Conservation (phyloP, 2,329 filamentous ascomycete species). For the Colletotrichum endophyticum region DNA sequence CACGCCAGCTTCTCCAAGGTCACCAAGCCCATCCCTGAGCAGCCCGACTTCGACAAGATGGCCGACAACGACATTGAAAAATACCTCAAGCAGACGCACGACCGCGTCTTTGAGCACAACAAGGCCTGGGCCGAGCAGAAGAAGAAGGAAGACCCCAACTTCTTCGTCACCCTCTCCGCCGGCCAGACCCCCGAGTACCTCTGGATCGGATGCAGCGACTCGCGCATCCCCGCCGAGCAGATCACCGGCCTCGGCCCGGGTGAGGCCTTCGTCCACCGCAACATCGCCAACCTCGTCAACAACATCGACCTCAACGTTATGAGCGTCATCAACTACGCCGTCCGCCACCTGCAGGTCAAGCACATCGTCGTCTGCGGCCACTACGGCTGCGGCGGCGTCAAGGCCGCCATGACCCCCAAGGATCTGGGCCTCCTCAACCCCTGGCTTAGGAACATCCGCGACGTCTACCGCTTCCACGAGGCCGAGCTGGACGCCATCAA, state of each 20-base stretch:
- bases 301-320: slow-evolving; percentile 81
- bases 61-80: slow-evolving; percentile 20
- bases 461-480: slow-evolving; percentile 76
- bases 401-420: slow-evolving; percentile 74
- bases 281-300: slow-evolving; percentile 89
- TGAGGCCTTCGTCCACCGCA: slow-evolving; percentile 92
- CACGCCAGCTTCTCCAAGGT: neutral
- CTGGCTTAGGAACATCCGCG: slow-evolving; percentile 76
- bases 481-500: slow-evolving; percentile 68
- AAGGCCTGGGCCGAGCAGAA: slow-evolving; percentile 67
- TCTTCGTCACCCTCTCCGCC: slow-evolving; percentile 67
- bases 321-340: slow-evolving; percentile 86
- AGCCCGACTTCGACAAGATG: slow-evolving; percentile 17
- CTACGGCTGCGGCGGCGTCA: slow-evolving; percentile 79
- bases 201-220: slow-evolving; percentile 93
- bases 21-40: neutral
- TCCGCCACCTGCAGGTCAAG: slow-evolving; percentile 80
- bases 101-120: slow-evolving; percentile 74
- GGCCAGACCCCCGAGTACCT: slow-evolving; percentile 75
- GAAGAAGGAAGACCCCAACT: slow-evolving; percentile 62
- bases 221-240: slow-evolving; percentile 88
- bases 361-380: slow-evolving; percentile 82
- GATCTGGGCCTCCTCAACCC: slow-evolving; percentile 75
- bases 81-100: slow-evolving; percentile 68
- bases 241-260: slow-evolving; percentile 84